These are phyloP conservation scores for Cornus kousa DNA, from an alignment of 148 eudicot species.

Conservation along the genomic window DNA sequence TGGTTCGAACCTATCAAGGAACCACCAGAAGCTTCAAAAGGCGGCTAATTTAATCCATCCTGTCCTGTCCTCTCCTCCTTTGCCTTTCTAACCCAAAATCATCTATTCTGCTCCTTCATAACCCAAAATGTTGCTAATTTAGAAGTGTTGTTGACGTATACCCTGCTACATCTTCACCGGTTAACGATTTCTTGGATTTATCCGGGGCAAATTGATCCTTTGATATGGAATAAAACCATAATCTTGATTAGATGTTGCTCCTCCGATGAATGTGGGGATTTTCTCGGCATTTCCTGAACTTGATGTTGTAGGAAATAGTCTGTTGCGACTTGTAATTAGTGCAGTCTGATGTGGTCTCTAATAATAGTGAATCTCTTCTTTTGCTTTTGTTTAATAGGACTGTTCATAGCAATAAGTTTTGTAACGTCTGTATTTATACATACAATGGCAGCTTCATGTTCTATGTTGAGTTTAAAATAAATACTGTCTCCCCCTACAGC, in stretches of 20 bases:
- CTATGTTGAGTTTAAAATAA: no score
- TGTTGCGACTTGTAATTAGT: neutral
- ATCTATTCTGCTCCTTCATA: neutral
- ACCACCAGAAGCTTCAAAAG: conserved; percentile 58
- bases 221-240: neutral
- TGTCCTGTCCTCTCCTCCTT: neutral
- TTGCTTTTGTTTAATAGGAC: neutral
- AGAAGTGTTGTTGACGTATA: neutral
- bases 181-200: neutral
- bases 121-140: neutral
- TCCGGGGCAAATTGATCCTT: neutral
- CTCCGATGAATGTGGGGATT: neutral
- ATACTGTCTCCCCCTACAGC: no score
- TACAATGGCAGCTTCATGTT: no score
- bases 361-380: neutral
- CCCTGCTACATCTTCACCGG: neutral
- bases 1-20: conserved; percentile 72
- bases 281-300: neutral
- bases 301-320: conserved; percentile 1
- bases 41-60: conserved; percentile 37
- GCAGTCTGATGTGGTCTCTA: neutral
- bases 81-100: conserved; percentile 4
- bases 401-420: conserved; percentile 7
- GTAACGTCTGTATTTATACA: no score
- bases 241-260: no score